Percentiles rank a stretch among this genome's conserved stretches.
phyloP scores from a whole-genome alignment of 2,329 filamentous ascomycete genomes.

The Xylaria sp. region DNA sequence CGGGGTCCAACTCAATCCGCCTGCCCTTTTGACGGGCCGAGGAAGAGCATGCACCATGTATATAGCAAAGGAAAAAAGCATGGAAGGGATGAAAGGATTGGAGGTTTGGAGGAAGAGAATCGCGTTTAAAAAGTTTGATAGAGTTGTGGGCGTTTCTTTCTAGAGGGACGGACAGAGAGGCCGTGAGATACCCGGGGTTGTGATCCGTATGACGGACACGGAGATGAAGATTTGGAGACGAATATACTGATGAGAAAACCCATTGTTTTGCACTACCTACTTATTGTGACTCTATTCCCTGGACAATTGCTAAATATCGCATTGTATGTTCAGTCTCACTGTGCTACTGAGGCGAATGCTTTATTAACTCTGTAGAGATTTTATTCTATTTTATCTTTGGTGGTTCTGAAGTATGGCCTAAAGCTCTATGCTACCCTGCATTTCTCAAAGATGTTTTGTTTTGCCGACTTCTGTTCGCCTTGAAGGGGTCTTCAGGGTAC shows the following conservation, averaged over 20 bases:
- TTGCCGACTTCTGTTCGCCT: background rate
- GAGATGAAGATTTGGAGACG: background rate
- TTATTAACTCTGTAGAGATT: background rate
- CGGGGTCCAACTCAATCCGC: background rate
- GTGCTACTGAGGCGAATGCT: background rate
- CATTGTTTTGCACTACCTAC: background rate
- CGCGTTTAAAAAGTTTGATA: slow-evolving; percentile 12
- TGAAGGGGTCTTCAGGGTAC: background rate
- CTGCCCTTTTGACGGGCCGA: background rate
- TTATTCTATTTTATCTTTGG: background rate
- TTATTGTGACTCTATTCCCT: no score
- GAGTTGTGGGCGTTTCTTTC: slow-evolving; percentile 7
- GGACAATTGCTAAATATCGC: no score
- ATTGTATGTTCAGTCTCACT: background rate
- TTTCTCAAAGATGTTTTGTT: background rate
- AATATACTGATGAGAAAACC: background rate
- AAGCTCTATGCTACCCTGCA: background rate
- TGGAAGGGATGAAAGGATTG: background rate
- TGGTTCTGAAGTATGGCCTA: background rate
- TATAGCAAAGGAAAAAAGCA: slow-evolving; percentile 11
- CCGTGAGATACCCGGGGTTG: background rate
- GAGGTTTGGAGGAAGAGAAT: no score
- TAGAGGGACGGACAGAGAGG: background rate
- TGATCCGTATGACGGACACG: background rate
- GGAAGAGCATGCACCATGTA: slow-evolving; percentile 14